Base-by-base conservation (phyloP, 2,329 filamentous ascomycete species). In the Colletotrichum tanaceti region DNA sequence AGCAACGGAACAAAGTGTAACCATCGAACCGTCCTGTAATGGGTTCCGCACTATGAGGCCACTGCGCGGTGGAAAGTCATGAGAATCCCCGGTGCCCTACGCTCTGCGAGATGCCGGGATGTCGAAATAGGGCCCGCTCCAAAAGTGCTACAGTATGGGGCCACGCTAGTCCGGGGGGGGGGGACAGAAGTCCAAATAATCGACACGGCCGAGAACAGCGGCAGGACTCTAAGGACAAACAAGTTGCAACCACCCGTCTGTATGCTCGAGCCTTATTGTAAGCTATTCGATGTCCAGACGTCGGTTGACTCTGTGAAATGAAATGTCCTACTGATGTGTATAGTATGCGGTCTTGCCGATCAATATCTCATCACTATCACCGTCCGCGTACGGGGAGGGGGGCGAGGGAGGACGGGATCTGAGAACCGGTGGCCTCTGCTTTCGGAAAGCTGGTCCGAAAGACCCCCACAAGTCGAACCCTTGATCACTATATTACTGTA, bases 81-180 rank as follows among this genome's bases (percentile, higher is more conserved):
- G 53, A 43, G 38, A 11, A 16, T 43, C 53, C 38, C n/a, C n/a
- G 38, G 13, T 18, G n/a, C 53, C 22, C 13, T 32, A 20, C 9
- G 38, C 38, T 57, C 38, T 57, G 14, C 53, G 20, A n/a, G 22
- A 57, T 41, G 53, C 53, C 9, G 35, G 53, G 53, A 57, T 57
- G 38, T 57, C 11, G 53, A 32, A n/a, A 43, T 43, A 57, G 53
- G 53, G 53, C 53, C 53, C 53, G 52, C 53, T 43, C 53, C 38
- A 28, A 57, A 57, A 57, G 53, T 41, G 53, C 53, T 28, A n/a
- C n/a, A n/a, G n/a, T n/a, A 57, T 43, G 53, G 38, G 14, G 38
- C 38, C 53, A 16, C 53, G 20, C 53, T 43, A 57, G 38, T 13
- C 16, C 38, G 13, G 14, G 53, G n/a, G 52, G 24, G 41, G 53